Conservation (phyloP, 202 grass and related monocot species). For the Carex arenaria region DNA sequence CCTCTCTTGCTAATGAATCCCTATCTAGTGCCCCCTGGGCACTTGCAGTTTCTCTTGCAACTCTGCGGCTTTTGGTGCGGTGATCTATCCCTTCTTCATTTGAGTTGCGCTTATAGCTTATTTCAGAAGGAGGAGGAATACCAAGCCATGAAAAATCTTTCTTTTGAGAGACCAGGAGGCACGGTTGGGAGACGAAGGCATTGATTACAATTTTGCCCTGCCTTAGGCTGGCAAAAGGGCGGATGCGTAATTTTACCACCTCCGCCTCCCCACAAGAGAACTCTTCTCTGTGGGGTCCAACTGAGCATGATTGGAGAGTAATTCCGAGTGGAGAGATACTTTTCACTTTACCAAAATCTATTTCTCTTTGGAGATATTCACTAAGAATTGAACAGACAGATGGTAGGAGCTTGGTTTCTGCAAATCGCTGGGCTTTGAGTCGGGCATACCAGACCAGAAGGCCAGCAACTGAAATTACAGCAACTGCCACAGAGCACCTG, state of each 20-base stretch:
- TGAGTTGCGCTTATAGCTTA: constrained; percentile 39
- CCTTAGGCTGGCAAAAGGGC: constrained; percentile 76
- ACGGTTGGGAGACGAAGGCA: constrained; percentile 77
- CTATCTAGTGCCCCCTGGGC: constrained; percentile 38
- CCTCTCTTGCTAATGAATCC: constrained; percentile 47
- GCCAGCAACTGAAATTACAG: constrained; percentile 61
- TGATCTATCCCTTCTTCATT: constrained; percentile 83
- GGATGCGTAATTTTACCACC: constrained; percentile 65
- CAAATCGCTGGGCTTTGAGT: constrained; percentile 59
- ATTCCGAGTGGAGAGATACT: constrained; percentile 83
- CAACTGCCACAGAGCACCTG: constrained; percentile 77
- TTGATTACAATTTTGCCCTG: constrained; percentile 78
- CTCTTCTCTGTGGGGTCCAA: constrained; percentile 79
- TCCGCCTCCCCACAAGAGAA: constrained; percentile 85
- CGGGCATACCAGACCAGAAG: constrained; percentile 78
- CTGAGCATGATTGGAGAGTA: constrained; percentile 82
- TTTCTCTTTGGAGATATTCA: constrained; percentile 74
- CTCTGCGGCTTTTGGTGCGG: constrained; percentile 77
- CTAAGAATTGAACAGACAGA: constrained; percentile 62
- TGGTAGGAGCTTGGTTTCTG: constrained; percentile 73
- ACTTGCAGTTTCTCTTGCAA: constrained; percentile 62
- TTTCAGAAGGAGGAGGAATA: constrained; percentile 54
- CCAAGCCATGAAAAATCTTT: constrained; percentile 97
- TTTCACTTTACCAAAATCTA: constrained; percentile 75
- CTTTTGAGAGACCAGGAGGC: constrained; percentile 63